Evolutionary conservation across 108 stramenopile genomes (phyloP), one percentile per base, ranked within the genome.

Genomic region (Schizochytrium sp.): DNA sequence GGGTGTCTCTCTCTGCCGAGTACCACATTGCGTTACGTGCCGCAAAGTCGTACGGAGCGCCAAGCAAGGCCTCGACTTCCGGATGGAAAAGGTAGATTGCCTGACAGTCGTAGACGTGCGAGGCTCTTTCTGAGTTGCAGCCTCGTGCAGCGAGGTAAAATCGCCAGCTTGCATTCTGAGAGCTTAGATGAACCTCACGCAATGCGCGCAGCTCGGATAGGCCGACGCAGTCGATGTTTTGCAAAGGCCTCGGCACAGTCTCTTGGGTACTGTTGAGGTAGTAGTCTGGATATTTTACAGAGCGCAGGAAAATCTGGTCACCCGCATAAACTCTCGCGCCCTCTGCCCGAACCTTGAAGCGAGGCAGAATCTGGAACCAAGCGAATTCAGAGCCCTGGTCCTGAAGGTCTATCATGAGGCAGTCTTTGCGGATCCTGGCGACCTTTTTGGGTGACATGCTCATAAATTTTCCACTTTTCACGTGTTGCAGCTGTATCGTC

Each of bases 281-380:
- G 76, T 83, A 83, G 23, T 83, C 76, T 6, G 45, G 8, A 16
- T 3, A 18, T 23, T 83, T 83, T 14, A 83, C 76, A 12, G 76
- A 83, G 19, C 76, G 76, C 45, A 83, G 4, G 28, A 53, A 83
- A 25, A 83, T 83, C 28, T 83, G 76, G 76, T 83, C 76, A 16
- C 76, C 76, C 6, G 45, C 45, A 53, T 21, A 83, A 12, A 83
- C 51, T 12, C 6, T 12, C 8, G 76, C 45, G 76, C 76, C 76
- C 28, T 83, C 76, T 4, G 48, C 51, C 43, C 76, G 76, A 83
- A 83, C 76, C 51, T 83, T 83, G 76, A 83, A 83, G 76, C 76
- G 76, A 0, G 76, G 76, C 0, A 83, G 45, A 23, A 83, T 53
- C 4, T 53, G 45, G 1, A 83, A 83, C 76, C 76, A 83, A 18